Evolutionary conservation across 2,329 filamentous ascomycete genomes (phyloP).

Genomic region (Alternaria infectoria): DNA sequence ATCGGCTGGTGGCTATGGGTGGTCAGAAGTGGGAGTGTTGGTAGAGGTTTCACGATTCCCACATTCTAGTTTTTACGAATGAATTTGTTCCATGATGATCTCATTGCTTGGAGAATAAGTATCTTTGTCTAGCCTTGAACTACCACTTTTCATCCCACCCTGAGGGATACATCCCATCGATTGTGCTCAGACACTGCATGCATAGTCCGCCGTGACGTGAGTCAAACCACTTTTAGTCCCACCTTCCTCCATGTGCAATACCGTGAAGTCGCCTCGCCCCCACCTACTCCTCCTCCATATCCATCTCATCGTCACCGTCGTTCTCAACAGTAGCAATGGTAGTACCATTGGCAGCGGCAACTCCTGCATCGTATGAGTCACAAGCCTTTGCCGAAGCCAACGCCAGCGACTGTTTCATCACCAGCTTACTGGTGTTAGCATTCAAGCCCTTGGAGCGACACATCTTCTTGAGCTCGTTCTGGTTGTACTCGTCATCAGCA

Average conservation of each 20-base stretch:
- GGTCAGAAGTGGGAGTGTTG: constrained; percentile 83
- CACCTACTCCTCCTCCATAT: neutral
- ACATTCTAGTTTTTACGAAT: neutral
- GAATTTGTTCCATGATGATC: neutral
- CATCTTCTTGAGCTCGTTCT: constrained; percentile 29
- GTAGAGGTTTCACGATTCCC: constrained; percentile 49
- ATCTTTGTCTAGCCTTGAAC: neutral
- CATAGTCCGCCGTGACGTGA: neutral
- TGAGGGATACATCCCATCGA: neutral
- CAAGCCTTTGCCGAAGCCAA: constrained; percentile 26
- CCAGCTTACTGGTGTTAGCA: constrained; percentile 25
- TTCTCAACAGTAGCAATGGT: neutral
- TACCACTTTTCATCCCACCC: neutral
- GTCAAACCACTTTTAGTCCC: neutral
- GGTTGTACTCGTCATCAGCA: constrained; percentile 28
- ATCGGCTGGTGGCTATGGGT: constrained; percentile 76
- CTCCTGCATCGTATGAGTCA: constrained; percentile 20
- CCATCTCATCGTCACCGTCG: constrained; percentile 8
- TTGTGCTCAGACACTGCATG: neutral
- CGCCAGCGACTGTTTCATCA: constrained; percentile 36
- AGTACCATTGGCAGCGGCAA: constrained; percentile 3
- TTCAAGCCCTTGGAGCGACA: constrained; percentile 30
- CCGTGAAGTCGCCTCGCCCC: neutral
- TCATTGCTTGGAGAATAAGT: neutral
- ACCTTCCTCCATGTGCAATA: neutral